Conservation (phyloP, 176 grass and related monocot species). For the Musa schizocarpa region DNA sequence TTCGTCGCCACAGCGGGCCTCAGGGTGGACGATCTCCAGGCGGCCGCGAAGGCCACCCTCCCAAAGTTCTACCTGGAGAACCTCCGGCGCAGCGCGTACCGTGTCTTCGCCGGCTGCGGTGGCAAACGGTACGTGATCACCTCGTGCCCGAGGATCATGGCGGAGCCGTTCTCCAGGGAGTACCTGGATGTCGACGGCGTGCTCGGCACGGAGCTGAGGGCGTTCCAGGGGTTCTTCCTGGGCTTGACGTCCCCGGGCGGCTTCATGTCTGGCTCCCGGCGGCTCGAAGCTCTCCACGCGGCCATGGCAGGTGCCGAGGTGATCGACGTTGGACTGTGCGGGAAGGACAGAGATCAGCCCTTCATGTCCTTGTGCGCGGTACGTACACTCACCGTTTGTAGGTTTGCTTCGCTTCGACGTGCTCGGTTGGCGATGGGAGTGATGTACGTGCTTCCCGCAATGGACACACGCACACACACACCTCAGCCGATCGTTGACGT, state of each 20-base stretch:
- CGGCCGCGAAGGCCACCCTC: constrained; percentile 32
- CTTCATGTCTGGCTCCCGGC: background rate
- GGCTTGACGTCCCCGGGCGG: constrained; percentile 13
- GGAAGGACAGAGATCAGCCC: constrained; percentile 3
- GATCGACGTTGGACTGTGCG: constrained; percentile 32
- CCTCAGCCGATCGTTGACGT: too few relatives aligned
- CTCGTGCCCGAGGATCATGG: constrained; percentile 34
- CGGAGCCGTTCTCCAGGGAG: constrained; percentile 47
- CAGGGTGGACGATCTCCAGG: constrained; percentile 17
- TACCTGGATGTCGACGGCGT: constrained; percentile 32
- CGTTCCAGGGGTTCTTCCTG: constrained; percentile 12
- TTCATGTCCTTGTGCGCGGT: constrained; percentile 37
- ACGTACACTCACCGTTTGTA: background rate
- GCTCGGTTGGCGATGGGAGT: too few relatives aligned
- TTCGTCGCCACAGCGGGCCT: constrained; percentile 48
- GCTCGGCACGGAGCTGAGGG: constrained; percentile 30
- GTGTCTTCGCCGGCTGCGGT: constrained; percentile 3
- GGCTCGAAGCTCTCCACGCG: constrained; percentile 11
- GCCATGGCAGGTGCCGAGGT: constrained; percentile 14
- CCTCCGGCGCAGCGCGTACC: constrained; percentile 21
- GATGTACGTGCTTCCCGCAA: too few relatives aligned
- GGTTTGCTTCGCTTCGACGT: background rate
- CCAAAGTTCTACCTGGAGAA: constrained; percentile 48
- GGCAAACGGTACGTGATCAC: constrained; percentile 34
- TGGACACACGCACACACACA: too few relatives aligned